These are phyloP conservation scores for Calycina marina DNA, from an alignment of 2,329 filamentous ascomycete species.

Conservation along the genomic window DNA sequence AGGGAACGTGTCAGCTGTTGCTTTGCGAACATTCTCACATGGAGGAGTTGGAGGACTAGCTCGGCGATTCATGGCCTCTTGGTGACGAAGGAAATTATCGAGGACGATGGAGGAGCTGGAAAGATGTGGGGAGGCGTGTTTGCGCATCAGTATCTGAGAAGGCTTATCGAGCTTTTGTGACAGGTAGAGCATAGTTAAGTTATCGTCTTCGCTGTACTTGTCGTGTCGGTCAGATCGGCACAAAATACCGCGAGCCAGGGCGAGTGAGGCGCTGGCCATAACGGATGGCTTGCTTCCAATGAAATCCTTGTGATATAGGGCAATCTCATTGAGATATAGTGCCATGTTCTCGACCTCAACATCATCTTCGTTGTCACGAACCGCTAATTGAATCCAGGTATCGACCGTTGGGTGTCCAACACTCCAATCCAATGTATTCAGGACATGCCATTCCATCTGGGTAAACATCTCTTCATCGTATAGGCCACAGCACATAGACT, in stretches of 20 bases:
- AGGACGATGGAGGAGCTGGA: slow-evolving; percentile 49
- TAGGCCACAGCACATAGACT: slow-evolving; percentile 97
- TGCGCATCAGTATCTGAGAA: slow-evolving; percentile 51
- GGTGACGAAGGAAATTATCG: slow-evolving; percentile 51
- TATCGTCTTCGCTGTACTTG: slow-evolving; percentile 53
- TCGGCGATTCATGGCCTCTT: slow-evolving; percentile 38
- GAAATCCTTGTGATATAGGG: slow-evolving; percentile 92
- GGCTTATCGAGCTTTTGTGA: slow-evolving; percentile 49
- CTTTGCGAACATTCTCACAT: slow-evolving; percentile 35
- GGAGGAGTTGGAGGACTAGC: slow-evolving; percentile 49
- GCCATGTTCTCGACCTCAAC: slow-evolving; percentile 89
- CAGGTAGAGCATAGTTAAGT: slow-evolving; percentile 40
- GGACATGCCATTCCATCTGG: slow-evolving; percentile 99
- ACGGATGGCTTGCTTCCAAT: slow-evolving; percentile 84
- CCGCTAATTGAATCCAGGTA: slow-evolving; percentile 77
- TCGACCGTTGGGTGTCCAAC: slow-evolving; percentile 94
- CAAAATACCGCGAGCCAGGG: slow-evolving; percentile 75
- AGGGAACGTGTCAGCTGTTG: slow-evolving; percentile 41
- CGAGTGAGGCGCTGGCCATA: slow-evolving; percentile 76
- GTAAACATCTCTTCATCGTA: slow-evolving; percentile 99
- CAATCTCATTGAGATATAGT: slow-evolving; percentile 86
- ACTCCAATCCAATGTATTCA: slow-evolving; percentile 93
- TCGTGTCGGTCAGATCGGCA: slow-evolving; percentile 63
- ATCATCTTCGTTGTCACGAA: slow-evolving; percentile 65
- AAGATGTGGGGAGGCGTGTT: slow-evolving; percentile 52